Base-by-base conservation (phyloP, 2,329 filamentous ascomycete genomes). In the Parasarocladium wereldwijsianum region DNA sequence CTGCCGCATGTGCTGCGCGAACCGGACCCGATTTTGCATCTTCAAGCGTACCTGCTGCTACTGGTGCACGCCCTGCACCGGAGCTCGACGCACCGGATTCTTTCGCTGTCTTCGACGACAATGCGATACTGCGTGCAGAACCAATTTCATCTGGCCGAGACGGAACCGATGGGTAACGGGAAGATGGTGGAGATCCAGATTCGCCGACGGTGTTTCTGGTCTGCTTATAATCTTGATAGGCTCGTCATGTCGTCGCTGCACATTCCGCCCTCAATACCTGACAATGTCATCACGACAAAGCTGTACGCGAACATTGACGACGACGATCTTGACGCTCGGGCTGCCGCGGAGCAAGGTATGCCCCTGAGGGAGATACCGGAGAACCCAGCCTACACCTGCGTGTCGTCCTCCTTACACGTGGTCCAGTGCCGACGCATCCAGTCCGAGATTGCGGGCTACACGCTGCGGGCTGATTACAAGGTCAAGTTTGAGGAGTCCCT, bases 121-220 rank as follows among this genome's bases (percentile, higher is more conserved):
- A 42, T 45, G 32, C 42, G 47, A 8, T 44, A 38, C 32, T 50
- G 47, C 31, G 41, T 47, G 19, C 38, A 43, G 34, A 29, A 37
- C 4, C 44, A 46, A 28, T 37, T 49, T 4, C 43, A 50, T 28
- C 36, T 43, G 7, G 38, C 31, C 8, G 41, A 41, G 10, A 35
- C 38, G 1, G 46, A 48, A 27, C 36, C 38, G 0, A 26, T 29
- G 12, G 32, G 36, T 2, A 26, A 15, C 10, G 29, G 22, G 5
- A 17, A 28, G 4, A 21, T 22, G 2, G 24, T 30, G 17, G 31
- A 39, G 25, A 33, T 42, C 3, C 46, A 49, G 29, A 19, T 41
- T 8, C 40, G 44, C 4, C 41, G 47, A 3, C 36, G 47, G 11
- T 39, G 45, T 14, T 50, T 49, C 34, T 49, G 47, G 46, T 47